Evolutionary conservation across 768 basidiomycete genomes (phyloP).

Genomic region (Rhodotorula diobovata): DNA sequence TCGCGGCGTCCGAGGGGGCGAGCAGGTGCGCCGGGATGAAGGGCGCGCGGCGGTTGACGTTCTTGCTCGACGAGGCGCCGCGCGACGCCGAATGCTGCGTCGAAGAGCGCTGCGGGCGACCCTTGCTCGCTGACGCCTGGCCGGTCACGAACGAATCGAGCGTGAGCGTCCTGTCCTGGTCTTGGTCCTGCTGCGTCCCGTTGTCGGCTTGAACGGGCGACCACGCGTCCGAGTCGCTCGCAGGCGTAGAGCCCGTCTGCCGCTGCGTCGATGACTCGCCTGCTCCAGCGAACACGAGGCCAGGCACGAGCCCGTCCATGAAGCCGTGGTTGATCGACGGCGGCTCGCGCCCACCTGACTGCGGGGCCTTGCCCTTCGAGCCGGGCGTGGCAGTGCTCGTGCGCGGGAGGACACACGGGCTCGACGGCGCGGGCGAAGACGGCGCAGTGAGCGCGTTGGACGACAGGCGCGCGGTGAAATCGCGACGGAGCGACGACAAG

Average conservation of each 20-base stretch:
- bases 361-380: slow-evolving; percentile 34
- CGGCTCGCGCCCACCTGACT: slow-evolving; percentile 22
- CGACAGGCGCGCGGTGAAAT: slow-evolving; percentile 31
- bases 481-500: slow-evolving; percentile 30
- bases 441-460: slow-evolving; percentile 38
- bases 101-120: not conserved
- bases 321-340: slow-evolving; percentile 38
- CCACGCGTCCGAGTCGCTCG: slow-evolving; percentile 28
- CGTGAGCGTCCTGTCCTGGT: slow-evolving; percentile 12
- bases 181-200: not conserved
- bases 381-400: slow-evolving; percentile 36
- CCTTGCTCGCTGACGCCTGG: no score
- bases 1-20: slow-evolving; percentile 29
- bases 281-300: slow-evolving; percentile 2
- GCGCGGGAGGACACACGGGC: slow-evolving; percentile 35
- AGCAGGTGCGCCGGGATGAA: slow-evolving; percentile 21
- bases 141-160: slow-evolving; percentile 16
- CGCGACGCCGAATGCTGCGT: no score
- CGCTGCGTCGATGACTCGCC: not conserved
- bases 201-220: slow-evolving; percentile 3
- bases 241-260: slow-evolving; percentile 18
- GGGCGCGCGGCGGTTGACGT: slow-evolving; percentile 9
- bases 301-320: slow-evolving; percentile 36
- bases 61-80: no score
- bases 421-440: slow-evolving; percentile 28